Evolutionary conservation across 768 basidiomycete genomes (phyloP).

Genomic region (Coprinellus aureogranulatus): DNA sequence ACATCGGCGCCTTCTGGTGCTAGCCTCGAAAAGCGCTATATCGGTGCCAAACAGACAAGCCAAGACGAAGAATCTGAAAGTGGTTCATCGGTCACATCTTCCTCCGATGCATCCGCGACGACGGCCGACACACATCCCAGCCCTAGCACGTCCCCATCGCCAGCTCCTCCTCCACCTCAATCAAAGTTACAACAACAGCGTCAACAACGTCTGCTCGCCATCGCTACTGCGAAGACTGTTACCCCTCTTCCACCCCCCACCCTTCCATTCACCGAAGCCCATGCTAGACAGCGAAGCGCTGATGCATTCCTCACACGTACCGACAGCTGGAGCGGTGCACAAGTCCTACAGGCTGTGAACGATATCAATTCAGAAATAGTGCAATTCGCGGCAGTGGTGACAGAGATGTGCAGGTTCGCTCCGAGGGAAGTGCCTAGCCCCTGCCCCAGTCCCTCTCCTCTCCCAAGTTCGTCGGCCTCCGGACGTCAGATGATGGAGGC

Average conservation of each 20-base stretch:
- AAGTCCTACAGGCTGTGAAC: conserved; percentile 74
- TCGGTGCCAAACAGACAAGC: neutral
- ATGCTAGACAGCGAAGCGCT: conserved; percentile 36
- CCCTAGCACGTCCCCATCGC: neutral
- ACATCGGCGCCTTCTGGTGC: neutral
- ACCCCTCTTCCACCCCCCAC: neutral
- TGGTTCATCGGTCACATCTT: neutral
- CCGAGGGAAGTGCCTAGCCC: conserved; percentile 23
- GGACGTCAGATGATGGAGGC: neutral
- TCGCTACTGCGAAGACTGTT: neutral
- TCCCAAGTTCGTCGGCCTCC: neutral
- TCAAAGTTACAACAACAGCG: neutral
- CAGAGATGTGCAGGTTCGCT: conserved; percentile 60
- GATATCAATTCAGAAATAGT: conserved; percentile 79
- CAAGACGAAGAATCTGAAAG: neutral
- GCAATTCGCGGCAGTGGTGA: conserved; percentile 75
- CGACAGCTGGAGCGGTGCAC: conserved; percentile 73
- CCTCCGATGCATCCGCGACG: neutral
- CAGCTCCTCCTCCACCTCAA: neutral
- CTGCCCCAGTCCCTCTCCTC: conserved; percentile 23
- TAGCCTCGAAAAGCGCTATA: neutral
- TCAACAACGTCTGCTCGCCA: neutral
- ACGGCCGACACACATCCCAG: neutral
- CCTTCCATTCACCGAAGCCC: conserved; percentile 2
- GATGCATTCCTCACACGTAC: conserved; percentile 74